Conservation (phyloP, 257 asterid species). For the Jasminum sambac region DNA sequence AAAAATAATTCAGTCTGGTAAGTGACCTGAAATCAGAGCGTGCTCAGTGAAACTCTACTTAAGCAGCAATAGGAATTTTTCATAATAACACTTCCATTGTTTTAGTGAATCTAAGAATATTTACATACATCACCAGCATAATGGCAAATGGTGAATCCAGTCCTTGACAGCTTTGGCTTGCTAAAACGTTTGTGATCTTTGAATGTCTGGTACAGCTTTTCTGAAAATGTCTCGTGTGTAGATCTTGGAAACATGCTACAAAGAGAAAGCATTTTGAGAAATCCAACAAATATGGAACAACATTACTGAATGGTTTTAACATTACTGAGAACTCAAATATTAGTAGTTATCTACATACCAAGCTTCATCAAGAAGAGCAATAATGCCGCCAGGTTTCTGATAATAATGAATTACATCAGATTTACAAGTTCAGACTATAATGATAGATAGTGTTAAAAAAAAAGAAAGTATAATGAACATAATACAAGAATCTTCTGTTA, state of each 20-base stretch:
- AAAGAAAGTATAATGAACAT: slow-evolving; percentile 3
- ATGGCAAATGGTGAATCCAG: slow-evolving; percentile 84
- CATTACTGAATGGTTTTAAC: slow-evolving; percentile 6
- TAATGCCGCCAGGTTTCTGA: slow-evolving; percentile 96
- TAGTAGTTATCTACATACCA: slow-evolving; percentile 52
- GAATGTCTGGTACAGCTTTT: slow-evolving; percentile 83
- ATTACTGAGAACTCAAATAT: slow-evolving; percentile 3
- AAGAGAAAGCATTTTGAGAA: slow-evolving; percentile 18
- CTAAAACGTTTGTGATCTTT: slow-evolving; percentile 81
- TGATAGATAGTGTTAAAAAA: slow-evolving; percentile 15
- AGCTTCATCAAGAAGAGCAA: slow-evolving; percentile 96
- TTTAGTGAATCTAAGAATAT: slow-evolving; percentile 15
- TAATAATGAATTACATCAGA: slow-evolving; percentile 24
- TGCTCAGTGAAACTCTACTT: slow-evolving; percentile 30
- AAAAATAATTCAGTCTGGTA: slow-evolving; percentile 80
- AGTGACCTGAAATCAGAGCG: slow-evolving; percentile 62
- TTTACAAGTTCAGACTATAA: slow-evolving; percentile 16
- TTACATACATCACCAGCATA: slow-evolving; percentile 94
- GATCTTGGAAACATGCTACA: slow-evolving; percentile 96
- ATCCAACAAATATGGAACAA: slow-evolving; percentile 6
- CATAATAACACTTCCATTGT: slow-evolving; percentile 4
- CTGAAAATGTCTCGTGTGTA: slow-evolving; percentile 80
- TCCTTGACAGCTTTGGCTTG: slow-evolving; percentile 84
- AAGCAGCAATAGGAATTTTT: slow-evolving; percentile 16
- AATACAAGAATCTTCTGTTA: background rate